Percentiles rank a stretch among this genome's conserved stretches.
These are phyloP conservation scores for Rhizopogon vesiculosus DNA, from an alignment of 768 basidiomycete genomes.

Conservation along the genomic window DNA sequence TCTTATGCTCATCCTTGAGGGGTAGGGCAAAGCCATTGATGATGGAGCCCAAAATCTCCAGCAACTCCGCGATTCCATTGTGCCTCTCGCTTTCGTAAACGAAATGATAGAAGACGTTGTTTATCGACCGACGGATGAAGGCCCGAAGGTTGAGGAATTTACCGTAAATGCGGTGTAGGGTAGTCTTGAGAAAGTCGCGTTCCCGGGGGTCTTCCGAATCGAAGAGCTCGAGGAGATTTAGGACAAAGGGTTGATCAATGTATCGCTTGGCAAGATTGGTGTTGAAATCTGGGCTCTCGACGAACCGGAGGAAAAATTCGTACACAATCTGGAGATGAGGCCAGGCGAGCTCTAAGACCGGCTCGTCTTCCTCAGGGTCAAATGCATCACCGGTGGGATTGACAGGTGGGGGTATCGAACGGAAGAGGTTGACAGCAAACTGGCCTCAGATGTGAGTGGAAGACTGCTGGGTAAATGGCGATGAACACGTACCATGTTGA, in stretches of 20 bases:
- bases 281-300: slow-evolving; percentile 97
- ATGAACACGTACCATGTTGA: slow-evolving; percentile 77
- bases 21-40: slow-evolving; percentile 99
- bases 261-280: slow-evolving; percentile 96
- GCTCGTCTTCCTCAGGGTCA: slow-evolving; percentile 99
- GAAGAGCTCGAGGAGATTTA: slow-evolving; percentile 95
- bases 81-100: slow-evolving; percentile 98
- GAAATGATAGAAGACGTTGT: slow-evolving; percentile 99
- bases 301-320: slow-evolving; percentile 98
- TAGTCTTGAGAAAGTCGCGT: slow-evolving; percentile 99
- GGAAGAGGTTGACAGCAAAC: slow-evolving; percentile 98
- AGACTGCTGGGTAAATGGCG: slow-evolving; percentile 1
- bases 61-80: slow-evolving; percentile 96
- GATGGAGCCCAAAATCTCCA: slow-evolving; percentile 98
- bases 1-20: slow-evolving; percentile 99
- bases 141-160: slow-evolving; percentile 99
- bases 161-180: slow-evolving; percentile 97
- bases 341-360: slow-evolving; percentile 98
- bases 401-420: slow-evolving; percentile 98
- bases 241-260: slow-evolving; percentile 93
- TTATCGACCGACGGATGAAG: slow-evolving; percentile 98
- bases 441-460: slow-evolving; percentile 26
- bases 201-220: slow-evolving; percentile 99
- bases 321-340: slow-evolving; percentile 99
- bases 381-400: slow-evolving; percentile 98